Base-by-base conservation (phyloP, 495 filamentous ascomycete genomes). In the Aspergillus haitiensis region DNA sequence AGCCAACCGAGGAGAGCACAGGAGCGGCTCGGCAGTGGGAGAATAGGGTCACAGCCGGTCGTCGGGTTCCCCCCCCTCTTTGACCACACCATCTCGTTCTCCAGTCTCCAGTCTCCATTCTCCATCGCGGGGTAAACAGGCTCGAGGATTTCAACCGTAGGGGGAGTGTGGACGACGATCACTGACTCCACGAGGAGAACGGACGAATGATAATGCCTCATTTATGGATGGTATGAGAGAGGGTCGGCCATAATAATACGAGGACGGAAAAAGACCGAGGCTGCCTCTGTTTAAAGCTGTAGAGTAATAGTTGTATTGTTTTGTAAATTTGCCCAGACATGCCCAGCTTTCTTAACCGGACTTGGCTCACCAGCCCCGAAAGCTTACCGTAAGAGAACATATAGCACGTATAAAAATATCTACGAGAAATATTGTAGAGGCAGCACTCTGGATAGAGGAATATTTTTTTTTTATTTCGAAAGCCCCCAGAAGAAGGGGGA, bases 261-360 rank as follows among this genome's bases (percentile, higher is more conserved):
- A 27, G 21, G 21, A 27, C 37, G 3, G 8, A 52, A 52, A 36
- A 21, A 52, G 13, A n/a, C 48, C 27, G 9, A 6, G 31, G 10
- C 15, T 33, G 21, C 16, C 27, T 13, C 27, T 12, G 48, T 15
- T 31, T 36, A 2, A 52, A 36, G 31, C 2, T 50, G 35, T 37
- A n/a, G n/a, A n/a, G n/a, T n/a, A n/a, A n/a, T n/a, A n/a, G n/a
- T n/a, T n/a, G 21, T 27, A 27, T 27, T 27, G 21, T 27, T 27
- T 27, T 27, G 21, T 27, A 27, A 27, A 27, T 27, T 27, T 27
- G 51, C 34, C 51, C 51, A 54, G 35, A 54, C 21, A 51, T 35
- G 52, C 52, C 52, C 35, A 40, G 52, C 8, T 9, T 16, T 54
- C 52, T 54, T 54, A 40, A 40, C 16, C 9, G 12, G 52, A 37